Percentiles rank a stretch among this genome's conserved stretches.
These are phyloP conservation scores for Geum urbanum DNA, from an alignment of 306 rosid species.

Conservation along the genomic window DNA sequence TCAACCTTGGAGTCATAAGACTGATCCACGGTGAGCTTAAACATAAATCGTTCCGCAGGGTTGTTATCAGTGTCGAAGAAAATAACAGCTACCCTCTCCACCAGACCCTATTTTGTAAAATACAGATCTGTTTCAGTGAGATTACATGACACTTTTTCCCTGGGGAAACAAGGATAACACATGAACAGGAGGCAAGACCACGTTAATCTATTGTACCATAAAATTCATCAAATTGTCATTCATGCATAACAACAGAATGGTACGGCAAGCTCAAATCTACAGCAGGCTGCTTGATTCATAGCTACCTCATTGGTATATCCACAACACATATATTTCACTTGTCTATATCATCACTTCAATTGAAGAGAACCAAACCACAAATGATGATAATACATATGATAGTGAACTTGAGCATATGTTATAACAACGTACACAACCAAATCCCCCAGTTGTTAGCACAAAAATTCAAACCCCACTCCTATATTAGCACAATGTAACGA, in stretches of 20 bases:
- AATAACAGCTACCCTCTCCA: conserved; percentile 75
- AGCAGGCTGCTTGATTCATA: background rate
- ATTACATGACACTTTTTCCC: background rate
- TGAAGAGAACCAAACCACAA: background rate
- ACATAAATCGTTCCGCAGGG: conserved; percentile 68
- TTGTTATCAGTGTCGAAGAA: conserved; percentile 46
- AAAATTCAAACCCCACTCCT: background rate
- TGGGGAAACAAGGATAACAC: background rate
- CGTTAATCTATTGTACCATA: background rate
- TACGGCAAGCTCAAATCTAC: background rate
- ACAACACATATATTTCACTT: background rate
- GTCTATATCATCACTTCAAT: background rate
- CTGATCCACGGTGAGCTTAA: conserved; percentile 60
- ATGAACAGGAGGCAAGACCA: background rate
- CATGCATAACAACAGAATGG: background rate
- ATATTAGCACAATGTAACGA: background rate
- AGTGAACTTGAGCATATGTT: background rate
- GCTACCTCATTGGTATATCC: background rate
- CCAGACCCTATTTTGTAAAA: conserved; percentile 52
- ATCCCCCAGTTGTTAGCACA: background rate
- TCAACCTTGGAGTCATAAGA: conserved; percentile 51
- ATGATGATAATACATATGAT: background rate
- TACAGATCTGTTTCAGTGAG: conserved; percentile 10
- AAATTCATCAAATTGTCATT: background rate
- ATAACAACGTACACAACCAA: background rate